Conservation (phyloP, 202 grass and related monocot genomes). For the Carex arenaria region DNA sequence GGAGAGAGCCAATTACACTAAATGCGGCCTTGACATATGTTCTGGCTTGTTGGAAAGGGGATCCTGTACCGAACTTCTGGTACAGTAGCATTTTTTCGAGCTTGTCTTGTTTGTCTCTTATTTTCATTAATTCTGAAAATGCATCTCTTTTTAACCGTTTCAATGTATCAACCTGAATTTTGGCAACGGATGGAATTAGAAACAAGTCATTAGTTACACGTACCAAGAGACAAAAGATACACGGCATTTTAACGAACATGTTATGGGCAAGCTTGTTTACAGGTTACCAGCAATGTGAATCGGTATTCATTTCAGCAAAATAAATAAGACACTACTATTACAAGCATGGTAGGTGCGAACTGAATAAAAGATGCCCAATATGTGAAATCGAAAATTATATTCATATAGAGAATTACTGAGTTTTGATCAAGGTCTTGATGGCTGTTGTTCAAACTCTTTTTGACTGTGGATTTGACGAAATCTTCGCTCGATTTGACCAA, state of each 20-base stretch:
- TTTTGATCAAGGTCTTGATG: not conserved
- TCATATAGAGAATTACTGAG: conserved; percentile 10
- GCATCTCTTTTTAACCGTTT: conserved; percentile 57
- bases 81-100: conserved; percentile 41
- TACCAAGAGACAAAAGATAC: not conserved
- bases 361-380: not conserved
- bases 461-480: conserved; percentile 6
- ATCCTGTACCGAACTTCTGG: conserved; percentile 33
- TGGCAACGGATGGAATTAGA: not conserved
- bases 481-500: conserved; percentile 4
- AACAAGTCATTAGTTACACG: not conserved
- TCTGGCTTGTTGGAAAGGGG: conserved; percentile 34
- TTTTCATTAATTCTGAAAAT: conserved; percentile 47
- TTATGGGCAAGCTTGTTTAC: not conserved
- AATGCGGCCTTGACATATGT: conserved; percentile 49
- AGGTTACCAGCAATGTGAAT: no score
- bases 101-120: conserved; percentile 49
- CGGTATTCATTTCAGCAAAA: no score
- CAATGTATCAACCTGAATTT: conserved; percentile 47
- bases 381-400: not conserved
- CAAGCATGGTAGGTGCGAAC: no score
- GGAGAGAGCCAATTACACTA: conserved; percentile 38
- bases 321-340: no score
- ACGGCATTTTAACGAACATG: not conserved
- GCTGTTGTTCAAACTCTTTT: conserved; percentile 11